These are phyloP conservation scores for Alternaria burnsii DNA, from an alignment of 2,329 filamentous ascomycete species.

Conservation along the genomic window DNA sequence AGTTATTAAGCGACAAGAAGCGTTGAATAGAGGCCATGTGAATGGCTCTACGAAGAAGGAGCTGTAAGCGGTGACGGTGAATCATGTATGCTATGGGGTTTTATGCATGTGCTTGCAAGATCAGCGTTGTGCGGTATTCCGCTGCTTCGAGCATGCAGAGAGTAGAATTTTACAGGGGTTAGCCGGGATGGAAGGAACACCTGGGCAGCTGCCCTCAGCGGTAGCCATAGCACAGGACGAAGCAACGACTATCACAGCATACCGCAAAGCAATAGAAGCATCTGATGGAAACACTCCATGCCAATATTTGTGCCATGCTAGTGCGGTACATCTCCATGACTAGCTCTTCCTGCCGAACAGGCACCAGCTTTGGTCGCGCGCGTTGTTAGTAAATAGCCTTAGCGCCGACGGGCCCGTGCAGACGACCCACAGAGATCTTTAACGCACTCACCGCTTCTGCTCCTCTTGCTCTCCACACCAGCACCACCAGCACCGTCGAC, in stretches of 20 bases:
- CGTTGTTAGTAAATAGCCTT: conserved; percentile 29
- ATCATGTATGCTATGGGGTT: not conserved
- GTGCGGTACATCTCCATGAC: conserved; percentile 1
- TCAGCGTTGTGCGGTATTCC: conserved; percentile 3
- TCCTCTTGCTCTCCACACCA: conserved; percentile 43
- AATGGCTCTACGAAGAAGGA: conserved; percentile 47
- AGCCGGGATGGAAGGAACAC: not conserved
- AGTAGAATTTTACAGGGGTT: not conserved
- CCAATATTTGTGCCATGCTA: not conserved
- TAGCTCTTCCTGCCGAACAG: not conserved
- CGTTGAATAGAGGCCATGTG: conserved; percentile 14
- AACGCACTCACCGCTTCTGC: conserved; percentile 41
- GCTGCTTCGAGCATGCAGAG: not conserved
- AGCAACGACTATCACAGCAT: not conserved
- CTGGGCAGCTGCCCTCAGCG: not conserved
- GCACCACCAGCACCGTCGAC: conserved; percentile 40
- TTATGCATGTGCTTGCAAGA: conserved; percentile 4
- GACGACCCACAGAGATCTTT: conserved; percentile 37
- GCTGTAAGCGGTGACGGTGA: conserved; percentile 15
- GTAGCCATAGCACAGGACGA: not conserved
- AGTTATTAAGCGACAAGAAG: conserved; percentile 52
- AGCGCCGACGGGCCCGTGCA: conserved; percentile 33
- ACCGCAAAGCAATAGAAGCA: not conserved
- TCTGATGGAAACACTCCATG: not conserved
- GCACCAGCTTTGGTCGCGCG: conserved; percentile 19